Evolutionary conservation across 345 rosid genomes (phyloP).

Genomic region (Acer campestre): DNA sequence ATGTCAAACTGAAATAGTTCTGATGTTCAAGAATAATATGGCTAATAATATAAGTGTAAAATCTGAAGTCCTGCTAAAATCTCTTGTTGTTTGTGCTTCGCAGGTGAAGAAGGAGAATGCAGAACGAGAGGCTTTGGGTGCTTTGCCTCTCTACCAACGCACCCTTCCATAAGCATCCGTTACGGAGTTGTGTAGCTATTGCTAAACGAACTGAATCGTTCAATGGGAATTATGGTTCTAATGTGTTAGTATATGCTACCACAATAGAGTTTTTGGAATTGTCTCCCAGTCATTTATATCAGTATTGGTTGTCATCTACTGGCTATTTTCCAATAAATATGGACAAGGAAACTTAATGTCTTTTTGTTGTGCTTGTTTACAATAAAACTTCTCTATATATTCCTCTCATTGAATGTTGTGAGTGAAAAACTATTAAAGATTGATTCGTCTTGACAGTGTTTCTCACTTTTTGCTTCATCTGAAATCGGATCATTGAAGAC

Average conservation of each 20-base stretch:
- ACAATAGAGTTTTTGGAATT: slow-evolving; percentile 3
- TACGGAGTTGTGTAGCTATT: slow-evolving; percentile 4
- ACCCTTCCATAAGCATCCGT: slow-evolving; percentile 59
- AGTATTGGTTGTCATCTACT: slow-evolving; percentile 12
- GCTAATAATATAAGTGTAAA: neutral
- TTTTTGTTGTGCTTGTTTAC: slow-evolving; percentile 10
- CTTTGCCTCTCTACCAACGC: slow-evolving; percentile 90
- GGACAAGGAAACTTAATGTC: neutral
- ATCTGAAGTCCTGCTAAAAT: neutral
- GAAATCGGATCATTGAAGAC: neutral
- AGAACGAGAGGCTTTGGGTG: slow-evolving; percentile 93
- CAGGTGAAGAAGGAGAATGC: slow-evolving; percentile 84
- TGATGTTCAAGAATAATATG: neutral
- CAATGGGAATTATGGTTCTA: slow-evolving; percentile 1
- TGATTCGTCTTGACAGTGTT: neutral
- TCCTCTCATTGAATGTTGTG: neutral
- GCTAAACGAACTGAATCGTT: slow-evolving; percentile 17
- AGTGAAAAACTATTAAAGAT: neutral
- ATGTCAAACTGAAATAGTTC: too few relatives aligned
- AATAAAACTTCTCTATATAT: neutral
- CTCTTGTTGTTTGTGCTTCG: slow-evolving; percentile 17
- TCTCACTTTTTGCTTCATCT: too few relatives aligned
- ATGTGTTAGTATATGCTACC: slow-evolving; percentile 10
- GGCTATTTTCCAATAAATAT: slow-evolving; percentile 25
- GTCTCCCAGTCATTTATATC: slow-evolving; percentile 13